These are phyloP conservation scores for Grosmannia huntii DNA, from an alignment of 2,329 filamentous ascomycete species.

Conservation along the genomic window DNA sequence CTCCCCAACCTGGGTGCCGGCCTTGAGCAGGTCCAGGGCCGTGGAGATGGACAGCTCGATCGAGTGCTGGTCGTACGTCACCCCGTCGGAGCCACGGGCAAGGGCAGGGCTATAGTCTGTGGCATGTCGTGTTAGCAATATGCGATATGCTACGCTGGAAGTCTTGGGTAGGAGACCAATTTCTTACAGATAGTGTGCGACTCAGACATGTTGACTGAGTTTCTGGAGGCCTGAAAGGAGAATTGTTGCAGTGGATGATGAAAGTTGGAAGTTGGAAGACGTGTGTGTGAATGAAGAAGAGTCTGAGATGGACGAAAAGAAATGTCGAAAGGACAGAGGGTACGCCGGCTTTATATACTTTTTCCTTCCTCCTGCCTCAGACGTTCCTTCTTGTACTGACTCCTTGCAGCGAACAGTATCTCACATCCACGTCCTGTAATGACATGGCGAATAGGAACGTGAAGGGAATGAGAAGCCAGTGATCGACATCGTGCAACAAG, in stretches of 20 bases:
- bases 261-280: neutral
- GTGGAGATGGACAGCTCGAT: slow-evolving; percentile 6
- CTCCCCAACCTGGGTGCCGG: slow-evolving; percentile 8
- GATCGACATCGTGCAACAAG: neutral
- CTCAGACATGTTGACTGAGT: neutral
- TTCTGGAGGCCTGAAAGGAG: neutral
- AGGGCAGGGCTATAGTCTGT: slow-evolving; percentile 8
- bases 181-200: neutral
- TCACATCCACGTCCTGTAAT: neutral
- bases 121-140: neutral
- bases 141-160: neutral
- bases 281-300: neutral
- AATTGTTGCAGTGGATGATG: neutral
- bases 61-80: slow-evolving; percentile 2
- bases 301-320: neutral
- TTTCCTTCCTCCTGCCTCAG: neutral
- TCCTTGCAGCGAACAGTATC: neutral
- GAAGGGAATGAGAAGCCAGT: neutral
- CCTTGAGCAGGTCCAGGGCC: slow-evolving; percentile 6
- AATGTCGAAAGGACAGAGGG: neutral
- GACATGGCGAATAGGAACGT: neutral
- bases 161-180: too few species aligned
- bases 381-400: too few species aligned
- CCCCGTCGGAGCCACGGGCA: slow-evolving; percentile 6
- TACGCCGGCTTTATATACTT: neutral